Conservation (phyloP, 31 red algal genomes). For the Bonnemaisonia californica region DNA sequence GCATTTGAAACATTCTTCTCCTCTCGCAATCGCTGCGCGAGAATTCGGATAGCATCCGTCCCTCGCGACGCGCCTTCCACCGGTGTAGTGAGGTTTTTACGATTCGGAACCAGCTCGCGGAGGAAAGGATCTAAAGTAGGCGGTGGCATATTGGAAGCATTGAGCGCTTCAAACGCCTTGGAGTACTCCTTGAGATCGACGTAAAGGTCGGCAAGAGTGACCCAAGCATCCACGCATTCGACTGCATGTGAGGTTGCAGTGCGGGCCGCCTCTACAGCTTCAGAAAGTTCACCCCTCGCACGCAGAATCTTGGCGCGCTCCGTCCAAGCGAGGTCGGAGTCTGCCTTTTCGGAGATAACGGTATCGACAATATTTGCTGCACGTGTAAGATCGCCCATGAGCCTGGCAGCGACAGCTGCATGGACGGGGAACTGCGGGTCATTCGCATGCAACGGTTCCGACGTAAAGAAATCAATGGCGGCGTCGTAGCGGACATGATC, state of each 20-base stretch:
- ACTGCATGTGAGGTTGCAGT: slow-evolving; percentile 16
- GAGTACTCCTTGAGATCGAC: slow-evolving; percentile 65
- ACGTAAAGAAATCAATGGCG: slow-evolving; percentile 65
- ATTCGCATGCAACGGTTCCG: background rate
- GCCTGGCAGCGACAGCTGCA: slow-evolving; percentile 44
- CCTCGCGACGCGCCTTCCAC: slow-evolving; percentile 50
- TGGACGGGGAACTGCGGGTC: slow-evolving; percentile 39
- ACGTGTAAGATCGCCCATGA: slow-evolving; percentile 24
- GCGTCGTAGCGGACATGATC: slow-evolving; percentile 58
- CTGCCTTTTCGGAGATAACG: background rate
- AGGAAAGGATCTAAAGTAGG: slow-evolving; percentile 80
- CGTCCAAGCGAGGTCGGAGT: slow-evolving; percentile 43
- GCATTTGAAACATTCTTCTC: slow-evolving; percentile 69
- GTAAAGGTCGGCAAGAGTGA: slow-evolving; percentile 57
- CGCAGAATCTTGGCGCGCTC: slow-evolving; percentile 54
- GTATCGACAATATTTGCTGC: slow-evolving; percentile 23
- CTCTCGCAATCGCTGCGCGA: slow-evolving; percentile 75
- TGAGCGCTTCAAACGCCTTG: slow-evolving; percentile 63
- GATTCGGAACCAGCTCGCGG: slow-evolving; percentile 63
- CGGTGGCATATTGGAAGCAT: slow-evolving; percentile 67
- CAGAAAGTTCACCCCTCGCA: slow-evolving; percentile 37
- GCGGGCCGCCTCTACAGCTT: slow-evolving; percentile 53
- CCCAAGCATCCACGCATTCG: slow-evolving; percentile 51
- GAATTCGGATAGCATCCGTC: slow-evolving; percentile 69
- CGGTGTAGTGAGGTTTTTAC: slow-evolving; percentile 55